Base-by-base conservation (phyloP, 140 eudicot species). In the Flaveria floridana region DNA sequence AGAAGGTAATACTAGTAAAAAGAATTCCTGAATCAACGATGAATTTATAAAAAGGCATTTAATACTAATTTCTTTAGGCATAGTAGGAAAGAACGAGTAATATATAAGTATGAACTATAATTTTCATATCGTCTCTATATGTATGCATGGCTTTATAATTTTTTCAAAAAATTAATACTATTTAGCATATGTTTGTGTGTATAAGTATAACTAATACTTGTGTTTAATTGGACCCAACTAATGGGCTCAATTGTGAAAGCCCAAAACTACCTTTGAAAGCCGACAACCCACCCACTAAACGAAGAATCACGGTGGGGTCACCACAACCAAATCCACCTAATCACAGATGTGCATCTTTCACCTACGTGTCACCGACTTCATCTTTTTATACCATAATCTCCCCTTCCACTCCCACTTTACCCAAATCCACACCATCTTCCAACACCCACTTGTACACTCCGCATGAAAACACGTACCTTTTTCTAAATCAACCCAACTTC, bases 331-430 rank as follows among this genome's bases (percentile, higher is more conserved):
- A 75, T 76, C 75, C 75, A 75, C 84, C 84, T 46, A 80, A 80
- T 80, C 72, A 62, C 13, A 75, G 80, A 75, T 62, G 15, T 71
- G 20, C 73, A 73, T 68, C 50, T 37, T 23, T 48, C 77, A 82
- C 83, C 83, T 72, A 80, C 92, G 89, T 84, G 87, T 80, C 80
- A 84, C 89, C 89, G 76, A 87, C 87, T 82, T 69, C 48, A 10
- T 16, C 65, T 63, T 50, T 79, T 18, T 71, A 16, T 15, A 53
- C 72, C 72, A 74, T 56, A 58, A 6, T 53, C 25, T 20, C n/a
- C 65, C 19, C 59, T 68, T 76, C 77, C 66, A 69, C 50, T 5
- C 48, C 65, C 11, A 34, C 0, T 15, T 48, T 20, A 3, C 39
- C 50, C 14, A 25, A 4, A 2, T 37, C 74, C 82, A 63, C 69